phyloP scores from a whole-genome alignment of 192 early-diverging fungal genomes.

The Coemansia sp. region DNA sequence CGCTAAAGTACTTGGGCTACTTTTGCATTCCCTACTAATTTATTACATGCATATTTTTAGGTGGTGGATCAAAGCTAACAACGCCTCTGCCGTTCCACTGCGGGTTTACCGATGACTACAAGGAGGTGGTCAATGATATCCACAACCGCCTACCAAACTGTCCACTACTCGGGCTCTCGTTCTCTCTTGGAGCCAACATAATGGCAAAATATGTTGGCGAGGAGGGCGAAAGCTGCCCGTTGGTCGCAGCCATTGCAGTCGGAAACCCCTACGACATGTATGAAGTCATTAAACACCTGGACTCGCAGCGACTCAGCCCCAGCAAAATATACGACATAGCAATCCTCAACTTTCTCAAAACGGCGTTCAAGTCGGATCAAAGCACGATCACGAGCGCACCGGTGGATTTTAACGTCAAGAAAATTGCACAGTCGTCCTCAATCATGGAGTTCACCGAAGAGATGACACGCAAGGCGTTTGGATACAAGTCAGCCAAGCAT shows the following conservation, averaged over 20 bases:
- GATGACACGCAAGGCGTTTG: slow-evolving; percentile 72
- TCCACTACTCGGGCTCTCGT: slow-evolving; percentile 79
- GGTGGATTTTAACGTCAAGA: slow-evolving; percentile 44
- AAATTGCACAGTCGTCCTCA: slow-evolving; percentile 55
- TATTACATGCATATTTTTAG: slow-evolving; percentile 6
- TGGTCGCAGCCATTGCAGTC: slow-evolving; percentile 74
- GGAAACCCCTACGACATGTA: slow-evolving; percentile 88
- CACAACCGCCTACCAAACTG: slow-evolving; percentile 59
- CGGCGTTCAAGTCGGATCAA: slow-evolving; percentile 44
- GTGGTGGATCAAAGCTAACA: slow-evolving; percentile 68
- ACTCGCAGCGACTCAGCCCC: slow-evolving; percentile 55
- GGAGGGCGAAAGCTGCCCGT: slow-evolving; percentile 68
- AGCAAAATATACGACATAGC: slow-evolving; percentile 58
- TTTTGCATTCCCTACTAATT: too few relatives aligned
- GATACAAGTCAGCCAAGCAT: slow-evolving; percentile 80
- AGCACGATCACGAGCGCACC: slow-evolving; percentile 47
- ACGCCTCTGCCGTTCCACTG: slow-evolving; percentile 81
- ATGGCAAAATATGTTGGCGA: slow-evolving; percentile 89
- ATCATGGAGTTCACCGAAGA: slow-evolving; percentile 85
- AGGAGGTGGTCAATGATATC: slow-evolving; percentile 33
- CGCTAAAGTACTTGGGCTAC: background rate
- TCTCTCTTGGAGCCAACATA: slow-evolving; percentile 92
- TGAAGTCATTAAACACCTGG: slow-evolving; percentile 51
- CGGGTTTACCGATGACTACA: slow-evolving; percentile 75
- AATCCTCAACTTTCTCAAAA: slow-evolving; percentile 53